Percentiles rank a stretch among this genome's conserved stretches.
Evolutionary conservation across 768 basidiomycete species (phyloP).

Genomic region (Termitomyces sp.): DNA sequence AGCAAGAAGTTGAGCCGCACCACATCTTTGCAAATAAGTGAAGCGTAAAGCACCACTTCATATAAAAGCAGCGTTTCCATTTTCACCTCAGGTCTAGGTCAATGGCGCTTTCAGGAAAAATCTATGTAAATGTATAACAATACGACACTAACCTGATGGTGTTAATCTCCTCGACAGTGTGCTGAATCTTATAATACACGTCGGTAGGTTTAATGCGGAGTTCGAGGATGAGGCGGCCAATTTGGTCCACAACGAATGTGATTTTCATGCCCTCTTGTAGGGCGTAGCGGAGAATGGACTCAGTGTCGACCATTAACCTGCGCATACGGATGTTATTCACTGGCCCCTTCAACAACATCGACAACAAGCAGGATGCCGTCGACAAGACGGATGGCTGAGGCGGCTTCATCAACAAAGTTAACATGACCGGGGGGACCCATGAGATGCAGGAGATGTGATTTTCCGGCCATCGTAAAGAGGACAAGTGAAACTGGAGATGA

Average conservation of each 20-base stretch:
- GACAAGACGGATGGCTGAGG: slow-evolving; percentile 75
- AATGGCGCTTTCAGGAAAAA: slow-evolving; percentile 48
- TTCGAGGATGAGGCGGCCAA: slow-evolving; percentile 95
- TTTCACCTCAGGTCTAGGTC: slow-evolving; percentile 85
- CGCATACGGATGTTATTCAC: slow-evolving; percentile 20
- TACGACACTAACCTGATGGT: slow-evolving; percentile 70
- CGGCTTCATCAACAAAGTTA: slow-evolving; percentile 97
- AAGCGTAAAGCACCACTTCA: slow-evolving; percentile 97
- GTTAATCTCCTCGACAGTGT: slow-evolving; percentile 98
- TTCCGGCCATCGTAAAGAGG: slow-evolving; percentile 79
- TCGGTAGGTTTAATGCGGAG: slow-evolving; percentile 92
- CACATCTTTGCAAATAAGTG: slow-evolving; percentile 91
- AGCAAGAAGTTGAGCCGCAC: slow-evolving; percentile 31
- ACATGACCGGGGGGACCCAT: slow-evolving; percentile 98
- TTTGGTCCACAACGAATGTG: slow-evolving; percentile 93
- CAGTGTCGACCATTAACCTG: slow-evolving; percentile 90
- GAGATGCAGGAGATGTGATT: slow-evolving; percentile 89
- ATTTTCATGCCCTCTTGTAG: slow-evolving; percentile 86
- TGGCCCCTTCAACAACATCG: slow-evolving; percentile 96
- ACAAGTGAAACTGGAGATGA: slow-evolving; percentile 96
- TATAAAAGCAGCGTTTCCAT: slow-evolving; percentile 96
- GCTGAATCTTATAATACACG: slow-evolving; percentile 98
- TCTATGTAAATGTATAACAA: not conserved
- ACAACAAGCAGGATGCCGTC: slow-evolving; percentile 94
- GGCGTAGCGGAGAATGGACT: slow-evolving; percentile 83